Conservation (phyloP, 805 yeast genomes). For the Cyberlindnera mycetangii region DNA sequence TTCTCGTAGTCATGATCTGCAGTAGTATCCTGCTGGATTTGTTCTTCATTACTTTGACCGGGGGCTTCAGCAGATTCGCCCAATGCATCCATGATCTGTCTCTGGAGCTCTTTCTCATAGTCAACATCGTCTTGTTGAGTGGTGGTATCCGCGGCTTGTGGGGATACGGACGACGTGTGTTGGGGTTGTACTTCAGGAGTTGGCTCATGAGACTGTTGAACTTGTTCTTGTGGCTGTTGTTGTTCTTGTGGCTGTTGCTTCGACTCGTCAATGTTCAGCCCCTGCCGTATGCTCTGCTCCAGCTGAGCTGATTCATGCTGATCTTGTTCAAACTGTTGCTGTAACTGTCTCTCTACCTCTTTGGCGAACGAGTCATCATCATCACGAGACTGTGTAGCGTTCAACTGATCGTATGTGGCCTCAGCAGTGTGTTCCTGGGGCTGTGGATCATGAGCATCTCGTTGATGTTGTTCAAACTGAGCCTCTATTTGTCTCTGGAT, state of each 20-base stretch:
- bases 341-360: constrained; percentile 27
- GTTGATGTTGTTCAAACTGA: constrained; percentile 16
- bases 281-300: constrained; percentile 4
- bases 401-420: neutral
- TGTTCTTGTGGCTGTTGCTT: neutral
- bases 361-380: constrained; percentile 29
- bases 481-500: constrained; percentile 26
- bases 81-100: constrained; percentile 26
- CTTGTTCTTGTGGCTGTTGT: neutral
- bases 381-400: constrained; percentile 5
- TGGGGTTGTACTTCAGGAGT: neutral
- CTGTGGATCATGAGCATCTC: constrained; percentile 3
- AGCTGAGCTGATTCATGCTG: neutral
- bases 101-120: constrained; percentile 23
- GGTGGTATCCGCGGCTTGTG: neutral
- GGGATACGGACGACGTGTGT: neutral
- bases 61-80: constrained; percentile 8
- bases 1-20: constrained; percentile 12
- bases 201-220: neutral
- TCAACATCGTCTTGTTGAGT: constrained; percentile 6
- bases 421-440: neutral
- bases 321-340: constrained; percentile 19
- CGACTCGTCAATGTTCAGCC: neutral
- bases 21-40: neutral
- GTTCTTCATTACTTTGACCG: neutral